phyloP scores from a whole-genome alignment of 495 filamentous ascomycete genomes.

The Aspergillus leporis region DNA sequence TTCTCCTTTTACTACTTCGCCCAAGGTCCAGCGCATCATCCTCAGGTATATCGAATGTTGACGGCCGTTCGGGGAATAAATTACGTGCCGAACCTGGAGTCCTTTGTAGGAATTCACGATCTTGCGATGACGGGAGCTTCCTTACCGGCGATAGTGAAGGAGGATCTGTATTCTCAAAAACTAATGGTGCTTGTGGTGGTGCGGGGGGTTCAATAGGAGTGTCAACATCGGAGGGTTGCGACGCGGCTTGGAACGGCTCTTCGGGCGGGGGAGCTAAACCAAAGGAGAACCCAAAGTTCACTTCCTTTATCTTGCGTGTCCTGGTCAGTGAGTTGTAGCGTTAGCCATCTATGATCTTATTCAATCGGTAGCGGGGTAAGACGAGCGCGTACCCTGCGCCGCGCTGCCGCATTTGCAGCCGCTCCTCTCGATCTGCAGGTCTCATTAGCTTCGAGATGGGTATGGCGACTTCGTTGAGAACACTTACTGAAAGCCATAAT shows the following conservation, averaged over 20 bases:
- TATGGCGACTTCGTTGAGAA: neutral
- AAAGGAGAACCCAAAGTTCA: conserved; percentile 55
- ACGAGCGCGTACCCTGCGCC: conserved; percentile 54
- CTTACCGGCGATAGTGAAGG: conserved; percentile 4
- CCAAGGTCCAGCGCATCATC: conserved; percentile 21
- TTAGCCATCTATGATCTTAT: conserved; percentile 24
- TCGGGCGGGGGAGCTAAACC: conserved; percentile 29
- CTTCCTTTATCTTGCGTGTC: conserved; percentile 47
- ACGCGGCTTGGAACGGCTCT: conserved; percentile 21
- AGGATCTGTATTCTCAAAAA: conserved; percentile 13
- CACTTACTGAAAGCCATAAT: conserved; percentile 47
- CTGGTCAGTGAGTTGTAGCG: conserved; percentile 22
- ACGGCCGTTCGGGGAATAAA: conserved; percentile 21
- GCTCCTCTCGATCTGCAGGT: conserved; percentile 51
- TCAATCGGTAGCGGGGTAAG: conserved; percentile 28
- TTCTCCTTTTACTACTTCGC: conserved; percentile 30
- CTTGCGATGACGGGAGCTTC: conserved; percentile 4
- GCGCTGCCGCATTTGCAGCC: conserved; percentile 58
- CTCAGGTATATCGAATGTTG: conserved; percentile 24
- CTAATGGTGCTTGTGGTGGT: conserved; percentile 9
- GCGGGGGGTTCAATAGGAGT: conserved; percentile 10
- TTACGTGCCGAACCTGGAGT: conserved; percentile 28
- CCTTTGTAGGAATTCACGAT: conserved; percentile 12
- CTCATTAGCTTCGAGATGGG: conserved; percentile 22
- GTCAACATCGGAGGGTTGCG: conserved; percentile 22